These are phyloP conservation scores for Pelargonium myrrhifolium DNA, from an alignment of 441 rosid species.

Conservation along the genomic window DNA sequence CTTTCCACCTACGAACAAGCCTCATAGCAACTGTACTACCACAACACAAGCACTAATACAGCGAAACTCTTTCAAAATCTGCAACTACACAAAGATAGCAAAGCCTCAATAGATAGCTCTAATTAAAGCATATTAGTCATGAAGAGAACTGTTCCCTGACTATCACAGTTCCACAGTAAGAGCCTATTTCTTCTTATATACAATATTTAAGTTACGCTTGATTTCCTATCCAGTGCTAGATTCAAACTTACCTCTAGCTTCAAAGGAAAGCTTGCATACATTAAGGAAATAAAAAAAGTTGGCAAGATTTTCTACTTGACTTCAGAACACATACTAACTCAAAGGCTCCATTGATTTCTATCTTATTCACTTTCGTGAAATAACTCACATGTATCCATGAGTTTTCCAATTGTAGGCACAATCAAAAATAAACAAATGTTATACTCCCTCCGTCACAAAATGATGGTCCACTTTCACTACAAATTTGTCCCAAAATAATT, in stretches of 20 bases:
- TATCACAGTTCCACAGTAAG: neutral
- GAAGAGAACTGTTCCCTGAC: neutral
- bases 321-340: neutral
- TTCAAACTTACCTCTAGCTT: neutral
- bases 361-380: neutral
- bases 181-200: neutral
- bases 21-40: neutral
- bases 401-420: neutral
- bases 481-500: no score
- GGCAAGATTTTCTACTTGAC: neutral
- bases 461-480: no score
- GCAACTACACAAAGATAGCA: conserved; percentile 1
- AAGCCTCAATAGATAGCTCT: neutral
- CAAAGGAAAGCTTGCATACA: no score
- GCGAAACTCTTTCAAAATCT: neutral
- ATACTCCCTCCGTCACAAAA: no score
- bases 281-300: no score
- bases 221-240: neutral
- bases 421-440: neutral
- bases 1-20: neutral
- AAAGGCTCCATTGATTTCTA: neutral
- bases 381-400: neutral
- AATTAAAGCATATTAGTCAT: neutral
- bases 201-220: neutral
- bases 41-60: no score